Evolutionary conservation across 305 asterid genomes (phyloP), one percentile per base, ranked within the genome.

Genomic region (Stenogyne calaminthoides): DNA sequence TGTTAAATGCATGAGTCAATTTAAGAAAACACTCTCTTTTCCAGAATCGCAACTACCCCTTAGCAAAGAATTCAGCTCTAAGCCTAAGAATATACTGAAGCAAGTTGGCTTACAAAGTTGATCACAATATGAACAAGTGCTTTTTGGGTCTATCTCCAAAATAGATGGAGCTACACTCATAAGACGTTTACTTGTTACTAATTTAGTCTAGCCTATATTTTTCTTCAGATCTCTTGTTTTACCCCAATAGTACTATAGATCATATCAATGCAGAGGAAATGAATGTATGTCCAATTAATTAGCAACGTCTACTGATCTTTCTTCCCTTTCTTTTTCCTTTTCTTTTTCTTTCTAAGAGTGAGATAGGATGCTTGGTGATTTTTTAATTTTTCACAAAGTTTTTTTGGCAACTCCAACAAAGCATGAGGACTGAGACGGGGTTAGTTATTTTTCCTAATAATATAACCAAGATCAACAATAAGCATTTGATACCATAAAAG

Each of bases 401-500:
- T 14, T 34, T 62, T 60, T 12, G 16, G 32, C 32, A 52, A 36
- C 29, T 32, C 44, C 6, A 22, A 72, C 37, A 22, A 39, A 20
- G n/a, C 37, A 36, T 2, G 8, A 4, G 52, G 18, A 46, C 52
- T 44, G 44, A 27, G 42, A 15, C 34, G 56, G 0, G 36, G 22
- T 37, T 36, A 64, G 51, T 7, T 63, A 36, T 36, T 20, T 40
- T 37, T 64, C 62, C 22, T 22, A 54, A 63, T 52, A 64, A 49
- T 56, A 29, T 70, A 54, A 34, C 64, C 47, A 29, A 10, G 61
- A 22, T 3, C 34, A 55, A 60, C 44, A 20, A 74, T 40, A 58
- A 67, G 29, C 70, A 15, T 73, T 25, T 37, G 34, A 36, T 29
- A 54, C 32, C 74, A 68, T 22, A 32, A 69, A 73, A 46, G 32